Evolutionary conservation across 306 rosid genomes (phyloP), one percentile per base, ranked within the genome.

Genomic region (Clitoria ternatea): DNA sequence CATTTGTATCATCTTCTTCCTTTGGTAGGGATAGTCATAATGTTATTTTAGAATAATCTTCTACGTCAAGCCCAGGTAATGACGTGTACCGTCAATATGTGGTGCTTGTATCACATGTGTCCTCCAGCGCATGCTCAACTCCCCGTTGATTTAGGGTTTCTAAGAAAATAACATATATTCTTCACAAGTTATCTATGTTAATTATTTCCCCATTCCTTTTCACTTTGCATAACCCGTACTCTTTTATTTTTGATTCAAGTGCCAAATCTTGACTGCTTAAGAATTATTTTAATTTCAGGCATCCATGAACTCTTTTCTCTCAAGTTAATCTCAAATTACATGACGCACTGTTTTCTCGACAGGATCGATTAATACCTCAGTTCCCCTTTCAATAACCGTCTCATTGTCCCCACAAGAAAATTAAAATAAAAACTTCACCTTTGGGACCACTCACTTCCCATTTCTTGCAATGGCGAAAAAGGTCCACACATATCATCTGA

Each of bases 91-190:
- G 82, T 66, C 56, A 60, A 29, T 68, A 14, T 72, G 66, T 74
- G 72, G 32, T 77, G 30, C 10, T 50, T 23, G 22, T 37, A 61
- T 71, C 82, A 79, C 81, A 67, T 77, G 85, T 70, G 81, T 64
- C 78, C 45, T 65, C 79, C 65, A 76, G 30, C 70, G 74, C 82
- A 37, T 74, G 44, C 82, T 74, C 50, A 8, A 18, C 44, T 48
- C 79, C 83, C 89, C 98, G 83, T 72, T 68, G 82, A 84, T 82
- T 87, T 74, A 82, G 89, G 88, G 78, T 39, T 63, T 54, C 36
- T 19, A 61, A 17, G 18, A 15, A 42, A 61, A 47, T 50, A 56
- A 20, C 50, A 57, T 11, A 0, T 44, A 2, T 9, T 6, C 12
- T n/a, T 23, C 24, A 48, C 79, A 69, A 74, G 35, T 69, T 7